phyloP scores from a whole-genome alignment of 78 protist genomes.

The Dictyostelium capitatum region DNA sequence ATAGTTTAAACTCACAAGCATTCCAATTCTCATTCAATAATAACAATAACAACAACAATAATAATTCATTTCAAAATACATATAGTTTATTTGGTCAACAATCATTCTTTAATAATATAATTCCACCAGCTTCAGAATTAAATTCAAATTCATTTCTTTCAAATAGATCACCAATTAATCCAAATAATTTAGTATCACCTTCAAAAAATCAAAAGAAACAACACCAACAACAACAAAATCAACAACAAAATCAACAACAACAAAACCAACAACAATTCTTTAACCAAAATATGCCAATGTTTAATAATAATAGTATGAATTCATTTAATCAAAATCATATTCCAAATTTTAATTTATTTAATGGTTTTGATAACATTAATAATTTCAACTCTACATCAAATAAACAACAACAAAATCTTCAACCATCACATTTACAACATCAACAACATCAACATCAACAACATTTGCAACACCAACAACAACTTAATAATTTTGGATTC shows the following conservation, averaged over 20 bases:
- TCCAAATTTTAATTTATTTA: background rate
- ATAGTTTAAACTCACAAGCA: background rate
- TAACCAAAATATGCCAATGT: background rate
- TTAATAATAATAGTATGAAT: background rate
- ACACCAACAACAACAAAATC: background rate
- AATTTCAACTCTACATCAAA: background rate
- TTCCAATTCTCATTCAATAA: background rate
- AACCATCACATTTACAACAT: background rate
- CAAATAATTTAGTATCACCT: background rate
- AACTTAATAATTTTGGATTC: background rate
- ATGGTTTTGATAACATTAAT: background rate
- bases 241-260: background rate
- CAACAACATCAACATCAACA: background rate
- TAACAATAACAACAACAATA: background rate
- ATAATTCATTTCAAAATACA: constrained; percentile 23
- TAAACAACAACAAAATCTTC: background rate
- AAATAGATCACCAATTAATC: background rate
- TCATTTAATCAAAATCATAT: too few species aligned
- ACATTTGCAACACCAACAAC: background rate
- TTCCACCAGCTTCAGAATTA: constrained; percentile 63
- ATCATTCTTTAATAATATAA: constrained; percentile 62
- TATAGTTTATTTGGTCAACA: constrained; percentile 74
- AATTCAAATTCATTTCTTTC: constrained; percentile 20
- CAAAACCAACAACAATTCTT: constrained; percentile 10
- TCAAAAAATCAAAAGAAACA: constrained; percentile 3